Base-by-base conservation (phyloP, 2,329 filamentous ascomycete species). In the Aspergillus viridinutans region DNA sequence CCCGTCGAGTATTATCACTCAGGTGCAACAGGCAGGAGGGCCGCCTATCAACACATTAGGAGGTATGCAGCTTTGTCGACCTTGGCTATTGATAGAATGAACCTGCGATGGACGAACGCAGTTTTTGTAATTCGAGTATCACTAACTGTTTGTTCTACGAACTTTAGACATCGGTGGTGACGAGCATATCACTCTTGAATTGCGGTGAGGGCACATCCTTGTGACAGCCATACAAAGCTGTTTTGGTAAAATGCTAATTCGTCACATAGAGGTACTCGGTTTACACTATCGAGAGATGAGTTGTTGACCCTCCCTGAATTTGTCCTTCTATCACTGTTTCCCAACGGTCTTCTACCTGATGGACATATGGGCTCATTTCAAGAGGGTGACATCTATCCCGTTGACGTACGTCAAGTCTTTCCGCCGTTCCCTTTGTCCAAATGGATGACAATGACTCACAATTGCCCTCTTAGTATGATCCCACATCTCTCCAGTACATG, bases 1-100 rank as follows among this genome's bases (percentile, higher is more conserved):
- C 80, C 90, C 92, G 68, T 89, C 92, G 80, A 97, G 94, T 85
- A 96, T 99, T 73, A 96, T 99, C 79, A 99, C 94, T 77, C 94
- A 99, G 80, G 94, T 99, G 68, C 92, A 96, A 74, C 94, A 99
- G 78, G 89, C 89, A 64, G 92, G 89, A 52, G 82, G 84, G 23
- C 90, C 92, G 68, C 90, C 92, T 40, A 86, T 97, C 67, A 96
- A 94, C 76, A 89, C 90, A 55, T 82, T 97, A 59, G 91, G 90
- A 85, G 90, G 90, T 92, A 78, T 70, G 82, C 8, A n/a, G 28
- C 4, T 48, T 45, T 23, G 23, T 49, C 25, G 28, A 23, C 38
- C 25, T 20, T 17, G 28, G 10, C 45, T 21, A 32, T 23, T 48
- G 10, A n/a, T 35, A 52, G 40, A 28, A 25, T 54, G 54, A 20